These are phyloP conservation scores for Tylopilus subfusipes DNA, from an alignment of 768 basidiomycete species.

Conservation along the genomic window DNA sequence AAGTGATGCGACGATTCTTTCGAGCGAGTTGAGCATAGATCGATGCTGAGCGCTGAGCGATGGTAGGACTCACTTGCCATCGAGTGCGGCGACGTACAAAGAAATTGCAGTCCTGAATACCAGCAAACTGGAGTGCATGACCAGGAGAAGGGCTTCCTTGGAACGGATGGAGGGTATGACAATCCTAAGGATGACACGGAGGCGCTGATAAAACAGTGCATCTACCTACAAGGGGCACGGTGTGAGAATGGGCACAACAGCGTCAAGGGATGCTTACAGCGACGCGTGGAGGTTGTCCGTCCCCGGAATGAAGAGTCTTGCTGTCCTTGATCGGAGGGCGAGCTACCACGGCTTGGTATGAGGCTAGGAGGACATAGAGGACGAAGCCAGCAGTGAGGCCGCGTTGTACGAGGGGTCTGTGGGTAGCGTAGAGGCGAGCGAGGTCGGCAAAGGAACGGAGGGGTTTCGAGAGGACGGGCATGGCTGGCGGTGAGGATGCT, in stretches of 20 bases:
- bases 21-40: neutral
- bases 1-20: constrained; percentile 89
- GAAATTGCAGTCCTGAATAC: constrained; percentile 89
- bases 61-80: constrained; percentile 66
- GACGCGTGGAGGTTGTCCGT: constrained; percentile 54
- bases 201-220: constrained; percentile 81
- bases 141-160: constrained; percentile 82
- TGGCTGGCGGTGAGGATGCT: constrained; percentile 5
- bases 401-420: constrained; percentile 73
- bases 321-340: constrained; percentile 31
- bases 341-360: constrained; percentile 55
- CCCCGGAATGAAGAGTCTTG: constrained; percentile 18
- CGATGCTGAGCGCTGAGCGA: neutral
- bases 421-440: constrained; percentile 50
- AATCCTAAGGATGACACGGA: constrained; percentile 74
- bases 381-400: constrained; percentile 67
- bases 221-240: constrained; percentile 60
- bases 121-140: constrained; percentile 86
- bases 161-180: constrained; percentile 83
- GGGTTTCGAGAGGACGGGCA: constrained; percentile 30
- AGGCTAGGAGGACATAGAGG: constrained; percentile 61
- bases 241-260: neutral
- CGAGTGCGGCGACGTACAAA: constrained; percentile 89
- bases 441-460: constrained; percentile 38
- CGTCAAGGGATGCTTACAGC: constrained; percentile 47